Evolutionary conservation across 176 grass and related monocot genomes (phyloP).

Genomic region (Avena sativa): DNA sequence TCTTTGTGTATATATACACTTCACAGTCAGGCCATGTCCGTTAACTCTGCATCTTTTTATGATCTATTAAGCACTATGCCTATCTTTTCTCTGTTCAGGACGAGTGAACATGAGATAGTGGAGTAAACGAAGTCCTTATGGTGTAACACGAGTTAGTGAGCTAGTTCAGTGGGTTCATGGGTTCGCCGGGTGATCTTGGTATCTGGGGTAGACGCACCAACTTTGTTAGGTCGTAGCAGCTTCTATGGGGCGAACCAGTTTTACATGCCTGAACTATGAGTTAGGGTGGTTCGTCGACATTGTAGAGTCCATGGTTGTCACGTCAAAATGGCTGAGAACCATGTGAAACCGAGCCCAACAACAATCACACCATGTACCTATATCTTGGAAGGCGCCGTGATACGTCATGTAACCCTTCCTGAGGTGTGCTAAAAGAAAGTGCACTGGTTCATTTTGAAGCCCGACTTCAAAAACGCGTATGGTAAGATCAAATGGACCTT

Average conservation of each 20-base stretch:
- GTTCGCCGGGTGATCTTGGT: too few species aligned
- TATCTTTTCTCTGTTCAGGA: background rate
- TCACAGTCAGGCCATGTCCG: background rate
- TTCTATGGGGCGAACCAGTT: background rate
- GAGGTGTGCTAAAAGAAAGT: too few species aligned
- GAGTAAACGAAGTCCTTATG: background rate
- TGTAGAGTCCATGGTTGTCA: background rate
- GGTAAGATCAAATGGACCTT: too few species aligned
- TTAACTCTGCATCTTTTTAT: background rate
- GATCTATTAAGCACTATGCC: background rate
- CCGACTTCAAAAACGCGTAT: too few species aligned
- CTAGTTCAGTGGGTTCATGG: background rate
- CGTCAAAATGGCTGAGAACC: background rate
- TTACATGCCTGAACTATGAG: background rate
- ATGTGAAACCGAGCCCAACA: too few species aligned
- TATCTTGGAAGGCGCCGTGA: too few species aligned
- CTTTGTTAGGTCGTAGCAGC: too few species aligned
- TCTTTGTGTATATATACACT: background rate
- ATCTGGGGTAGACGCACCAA: too few species aligned
- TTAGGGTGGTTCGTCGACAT: background rate
- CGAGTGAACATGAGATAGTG: background rate
- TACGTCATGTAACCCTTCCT: too few species aligned
- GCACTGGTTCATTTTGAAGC: too few species aligned
- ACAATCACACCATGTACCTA: too few species aligned
- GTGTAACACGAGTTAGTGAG: background rate